Base-by-base conservation (phyloP, 225 moss, liverwort and hornwort genomes). In the Lunularia cruciata region DNA sequence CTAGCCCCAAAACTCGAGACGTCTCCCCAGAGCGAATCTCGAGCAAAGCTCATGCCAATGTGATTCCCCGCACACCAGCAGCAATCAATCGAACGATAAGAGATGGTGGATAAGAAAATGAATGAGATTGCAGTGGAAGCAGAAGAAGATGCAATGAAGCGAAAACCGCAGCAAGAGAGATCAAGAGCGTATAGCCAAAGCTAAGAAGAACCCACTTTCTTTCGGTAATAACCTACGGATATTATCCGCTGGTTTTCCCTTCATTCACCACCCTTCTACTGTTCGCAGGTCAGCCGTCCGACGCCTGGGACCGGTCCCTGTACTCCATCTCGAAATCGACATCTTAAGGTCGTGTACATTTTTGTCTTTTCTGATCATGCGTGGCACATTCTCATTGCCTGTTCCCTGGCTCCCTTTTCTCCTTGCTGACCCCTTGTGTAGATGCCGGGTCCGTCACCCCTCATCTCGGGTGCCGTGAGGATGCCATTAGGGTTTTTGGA, bases 181-280 rank as follows among this genome's bases (percentile, higher is more conserved):
- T 69, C 54, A 69, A 27, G 57, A 56, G 69, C 51, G 68, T 43
- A 23, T 69, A 57, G 55, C 56, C 36, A 57, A 69, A 40, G 69
- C 69, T 69, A 69, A 69, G 69, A 69, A n/a, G 69, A 69, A 57
- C 69, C 56, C 48, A 33, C 19, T 42, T 31, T 47, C 56, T 30
- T 55, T 45, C 27, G 56, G 25, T 68, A 35, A 53, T 52, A 68
- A 52, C 68, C 68, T 14, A n/a, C 25, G 69, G 69, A 56, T 16
- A 33, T 35, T 23, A 52, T 11, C 67, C 51, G 1, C 20, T 20
- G 67, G 67, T 67, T 30, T 8, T 10, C 8, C 49, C 3, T 16
- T 34, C 33, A 9, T 33, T 20, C 20, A n/a, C 49, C 10, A 25
- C 32, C n/a, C n/a, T n/a, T n/a, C n/a, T n/a, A n/a, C n/a, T n/a